Evolutionary conservation across 805 yeast genomes (phyloP).

Genomic region (Kodamaea nitidulidarum): DNA sequence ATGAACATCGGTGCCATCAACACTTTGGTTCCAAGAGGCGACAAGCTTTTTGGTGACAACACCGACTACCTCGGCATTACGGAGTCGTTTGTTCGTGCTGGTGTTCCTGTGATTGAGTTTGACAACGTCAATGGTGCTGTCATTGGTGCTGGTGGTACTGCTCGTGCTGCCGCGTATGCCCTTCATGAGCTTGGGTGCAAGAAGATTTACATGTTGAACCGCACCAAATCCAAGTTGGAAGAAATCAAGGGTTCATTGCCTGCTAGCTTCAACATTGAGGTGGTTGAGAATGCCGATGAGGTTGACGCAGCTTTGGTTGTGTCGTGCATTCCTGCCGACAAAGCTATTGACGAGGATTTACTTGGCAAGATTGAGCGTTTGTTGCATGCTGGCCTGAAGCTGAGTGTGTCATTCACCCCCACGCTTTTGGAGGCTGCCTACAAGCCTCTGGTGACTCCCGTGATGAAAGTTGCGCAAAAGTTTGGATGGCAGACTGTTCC

Average conservation of each 20-base stretch:
- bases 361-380: conserved; percentile 45
- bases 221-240: conserved; percentile 64
- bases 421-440: conserved; percentile 88
- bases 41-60: conserved; percentile 65
- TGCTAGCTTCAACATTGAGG: conserved; percentile 50
- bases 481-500: conserved; percentile 78
- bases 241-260: conserved; percentile 63
- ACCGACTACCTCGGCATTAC: conserved; percentile 94
- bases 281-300: conserved; percentile 49
- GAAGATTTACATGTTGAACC: conserved; percentile 73
- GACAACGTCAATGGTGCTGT: conserved; percentile 59
- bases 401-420: conserved; percentile 41
- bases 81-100: conserved; percentile 59
- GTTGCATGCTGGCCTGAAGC: conserved; percentile 37
- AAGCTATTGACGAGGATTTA: conserved; percentile 55
- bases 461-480: conserved; percentile 73
- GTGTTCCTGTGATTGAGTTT: conserved; percentile 46
- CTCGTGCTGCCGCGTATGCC: conserved; percentile 92
- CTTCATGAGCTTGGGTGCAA: conserved; percentile 72
- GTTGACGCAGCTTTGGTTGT: conserved; percentile 53
- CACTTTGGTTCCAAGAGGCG: conserved; percentile 59
- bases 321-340: conserved; percentile 82
- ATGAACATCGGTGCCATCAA: conserved; percentile 88
- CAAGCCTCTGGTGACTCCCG: conserved; percentile 81
- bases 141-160: conserved; percentile 97